Evolutionary conservation across 495 filamentous ascomycete species (phyloP).

Genomic region (Astrothelium macrocarpum): DNA sequence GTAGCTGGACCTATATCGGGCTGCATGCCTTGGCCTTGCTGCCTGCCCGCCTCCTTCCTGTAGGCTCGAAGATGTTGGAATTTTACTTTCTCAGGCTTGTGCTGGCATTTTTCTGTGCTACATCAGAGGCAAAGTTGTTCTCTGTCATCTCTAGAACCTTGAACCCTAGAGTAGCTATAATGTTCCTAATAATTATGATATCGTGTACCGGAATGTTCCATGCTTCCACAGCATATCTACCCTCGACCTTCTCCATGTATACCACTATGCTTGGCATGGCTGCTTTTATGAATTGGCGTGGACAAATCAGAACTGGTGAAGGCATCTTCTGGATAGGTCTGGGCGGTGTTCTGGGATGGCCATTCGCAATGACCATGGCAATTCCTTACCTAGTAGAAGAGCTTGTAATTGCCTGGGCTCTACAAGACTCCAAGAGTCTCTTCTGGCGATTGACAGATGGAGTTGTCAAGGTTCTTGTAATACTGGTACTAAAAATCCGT

Average conservation of each 20-base stretch:
- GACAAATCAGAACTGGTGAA: conserved; percentile 62
- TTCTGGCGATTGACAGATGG: conserved; percentile 53
- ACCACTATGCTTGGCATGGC: conserved; percentile 76
- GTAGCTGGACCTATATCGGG: conserved; percentile 90
- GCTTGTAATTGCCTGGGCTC: conserved; percentile 48
- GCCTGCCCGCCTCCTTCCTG: conserved; percentile 50
- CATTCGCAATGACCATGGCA: conserved; percentile 75
- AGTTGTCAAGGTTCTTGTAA: conserved; percentile 49
- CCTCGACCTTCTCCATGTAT: conserved; percentile 96
- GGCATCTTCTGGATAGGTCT: conserved; percentile 88
- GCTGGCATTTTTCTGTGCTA: conserved; percentile 65
- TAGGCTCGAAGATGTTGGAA: conserved; percentile 50
- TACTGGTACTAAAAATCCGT: conserved; percentile 60
- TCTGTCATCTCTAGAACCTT: conserved; percentile 60
- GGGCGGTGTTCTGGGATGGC: conserved; percentile 90
- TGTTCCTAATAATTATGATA: conserved; percentile 67
- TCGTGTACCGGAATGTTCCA: conserved; percentile 90
- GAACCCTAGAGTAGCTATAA: conserved; percentile 67
- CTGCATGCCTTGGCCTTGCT: conserved; percentile 68
- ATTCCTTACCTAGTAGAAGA: conserved; percentile 80
- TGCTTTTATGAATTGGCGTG: conserved; percentile 77
- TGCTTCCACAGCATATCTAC: conserved; percentile 75
- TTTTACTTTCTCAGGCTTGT: conserved; percentile 78
- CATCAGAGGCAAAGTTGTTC: conserved; percentile 74
- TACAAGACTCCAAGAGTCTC: conserved; percentile 10